Evolutionary conservation across 345 rosid genomes (phyloP).

Genomic region (Carallia brachiata): DNA sequence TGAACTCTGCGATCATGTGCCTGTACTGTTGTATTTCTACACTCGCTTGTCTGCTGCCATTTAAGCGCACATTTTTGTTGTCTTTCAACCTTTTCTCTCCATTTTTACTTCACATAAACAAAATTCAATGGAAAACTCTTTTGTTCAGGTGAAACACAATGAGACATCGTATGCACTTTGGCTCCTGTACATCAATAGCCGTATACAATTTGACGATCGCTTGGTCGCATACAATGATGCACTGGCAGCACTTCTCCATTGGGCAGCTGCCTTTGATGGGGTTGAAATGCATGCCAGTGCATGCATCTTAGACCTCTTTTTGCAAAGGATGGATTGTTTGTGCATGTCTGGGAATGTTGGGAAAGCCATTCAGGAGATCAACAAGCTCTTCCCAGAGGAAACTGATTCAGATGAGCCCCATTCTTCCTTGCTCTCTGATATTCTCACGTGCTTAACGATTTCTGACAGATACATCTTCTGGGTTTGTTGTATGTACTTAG

Average conservation of each 20-base stretch:
- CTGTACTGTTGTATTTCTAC: background rate
- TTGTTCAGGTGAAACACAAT: conserved; percentile 64
- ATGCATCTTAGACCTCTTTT: conserved; percentile 78
- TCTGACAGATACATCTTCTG: conserved; percentile 96
- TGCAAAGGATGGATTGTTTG: conserved; percentile 85
- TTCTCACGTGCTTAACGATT: conserved; percentile 74
- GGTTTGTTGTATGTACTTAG: conserved; percentile 98
- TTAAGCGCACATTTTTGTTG: background rate
- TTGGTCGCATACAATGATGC: conserved; percentile 71
- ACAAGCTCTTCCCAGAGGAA: conserved; percentile 37
- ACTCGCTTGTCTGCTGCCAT: too few species aligned
- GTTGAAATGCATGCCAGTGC: conserved; percentile 53
- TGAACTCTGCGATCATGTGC: background rate
- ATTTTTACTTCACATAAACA: conserved; percentile 3
- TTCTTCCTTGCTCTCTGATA: conserved; percentile 64
- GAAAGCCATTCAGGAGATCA: conserved; percentile 58
- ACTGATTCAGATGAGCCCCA: conserved; percentile 58
- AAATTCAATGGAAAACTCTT: conserved; percentile 35
- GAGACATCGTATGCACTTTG: conserved; percentile 74
- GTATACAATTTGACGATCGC: conserved; percentile 59
- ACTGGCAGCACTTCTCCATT: conserved; percentile 54
- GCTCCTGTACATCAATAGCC: conserved; percentile 90
- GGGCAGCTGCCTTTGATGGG: conserved; percentile 37
- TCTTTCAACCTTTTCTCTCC: background rate
- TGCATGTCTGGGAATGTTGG: conserved; percentile 71